These are phyloP conservation scores for Ulota crispa DNA, from an alignment of 225 moss, liverwort and hornwort genomes.

Conservation along the genomic window DNA sequence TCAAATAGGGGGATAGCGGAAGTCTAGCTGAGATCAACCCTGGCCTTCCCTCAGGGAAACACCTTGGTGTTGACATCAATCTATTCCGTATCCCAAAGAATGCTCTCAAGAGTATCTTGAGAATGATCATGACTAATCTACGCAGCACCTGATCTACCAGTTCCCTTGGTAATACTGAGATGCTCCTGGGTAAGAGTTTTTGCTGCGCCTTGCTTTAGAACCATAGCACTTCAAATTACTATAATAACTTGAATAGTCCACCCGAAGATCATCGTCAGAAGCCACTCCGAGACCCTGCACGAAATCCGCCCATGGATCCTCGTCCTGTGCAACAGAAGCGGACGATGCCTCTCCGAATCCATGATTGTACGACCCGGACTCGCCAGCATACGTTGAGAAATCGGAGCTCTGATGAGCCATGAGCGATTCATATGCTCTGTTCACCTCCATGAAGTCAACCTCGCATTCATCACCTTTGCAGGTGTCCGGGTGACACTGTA, in stretches of 20 bases:
- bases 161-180: conserved; percentile 38
- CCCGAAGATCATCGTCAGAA: conserved; percentile 30
- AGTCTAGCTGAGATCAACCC: too few relatives aligned
- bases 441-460: conserved; percentile 47
- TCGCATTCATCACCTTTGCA: conserved; percentile 44
- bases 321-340: conserved; percentile 5
- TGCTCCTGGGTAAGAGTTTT: conserved; percentile 10
- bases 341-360: conserved; percentile 13
- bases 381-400: not conserved
- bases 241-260: conserved; percentile 38
- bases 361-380: not conserved
- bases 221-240: conserved; percentile 38
- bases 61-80: conserved; percentile 1
- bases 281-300: not conserved
- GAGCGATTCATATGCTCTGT: conserved; percentile 50
- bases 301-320: conserved; percentile 47
- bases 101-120: conserved; percentile 26
- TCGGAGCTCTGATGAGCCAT: conserved; percentile 21
- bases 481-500: conserved; percentile 50
- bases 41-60: not conserved
- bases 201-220: conserved; percentile 36
- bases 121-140: not conserved
- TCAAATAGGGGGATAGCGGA: not conserved
- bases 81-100: conserved; percentile 26
- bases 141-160: conserved; percentile 22